These are phyloP conservation scores for Alternaria conjuncta DNA, from an alignment of 2,329 filamentous ascomycete species.

Conservation along the genomic window DNA sequence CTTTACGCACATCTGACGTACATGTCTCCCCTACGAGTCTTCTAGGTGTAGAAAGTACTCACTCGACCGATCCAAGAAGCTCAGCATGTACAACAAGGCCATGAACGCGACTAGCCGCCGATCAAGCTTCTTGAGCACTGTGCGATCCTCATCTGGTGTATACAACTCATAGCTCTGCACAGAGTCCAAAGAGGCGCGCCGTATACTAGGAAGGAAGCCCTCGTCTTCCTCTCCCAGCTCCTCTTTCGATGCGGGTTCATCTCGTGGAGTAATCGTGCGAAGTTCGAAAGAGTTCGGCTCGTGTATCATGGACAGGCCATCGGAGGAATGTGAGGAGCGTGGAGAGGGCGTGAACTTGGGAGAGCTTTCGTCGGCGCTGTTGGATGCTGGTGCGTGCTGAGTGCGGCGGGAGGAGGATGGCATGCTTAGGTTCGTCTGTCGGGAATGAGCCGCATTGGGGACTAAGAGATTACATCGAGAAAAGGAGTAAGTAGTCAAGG, in stretches of 20 bases:
- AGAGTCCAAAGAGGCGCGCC: conserved; percentile 33
- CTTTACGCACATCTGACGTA: conserved; percentile 32
- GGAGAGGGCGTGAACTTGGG: conserved; percentile 31
- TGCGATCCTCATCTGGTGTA: conserved; percentile 72
- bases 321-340: conserved; percentile 23
- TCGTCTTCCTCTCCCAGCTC: conserved; percentile 34
- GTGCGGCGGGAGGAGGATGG: conserved; percentile 19
- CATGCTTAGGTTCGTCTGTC: conserved; percentile 16
- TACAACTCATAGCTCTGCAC: conserved; percentile 60
- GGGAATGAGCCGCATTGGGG: not conserved
- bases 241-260: conserved; percentile 13
- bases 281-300: conserved; percentile 36
- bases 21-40: not conserved
- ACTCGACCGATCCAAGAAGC: conserved; percentile 88
- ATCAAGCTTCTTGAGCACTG: conserved; percentile 78
- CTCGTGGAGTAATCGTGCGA: conserved; percentile 21
- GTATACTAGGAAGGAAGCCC: conserved; percentile 21
- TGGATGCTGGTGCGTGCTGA: conserved; percentile 20
- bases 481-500: not conserved
- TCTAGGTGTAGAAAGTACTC: conserved; percentile 29
- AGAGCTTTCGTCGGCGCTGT: conserved; percentile 30
- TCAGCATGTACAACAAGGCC: conserved; percentile 81
- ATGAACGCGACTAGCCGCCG: conserved; percentile 79
- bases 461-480: conserved; percentile 3
- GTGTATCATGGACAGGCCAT: conserved; percentile 12